Evolutionary conservation across 176 grass and related monocot genomes (phyloP).

Genomic region (Thinopyrum elongatum): DNA sequence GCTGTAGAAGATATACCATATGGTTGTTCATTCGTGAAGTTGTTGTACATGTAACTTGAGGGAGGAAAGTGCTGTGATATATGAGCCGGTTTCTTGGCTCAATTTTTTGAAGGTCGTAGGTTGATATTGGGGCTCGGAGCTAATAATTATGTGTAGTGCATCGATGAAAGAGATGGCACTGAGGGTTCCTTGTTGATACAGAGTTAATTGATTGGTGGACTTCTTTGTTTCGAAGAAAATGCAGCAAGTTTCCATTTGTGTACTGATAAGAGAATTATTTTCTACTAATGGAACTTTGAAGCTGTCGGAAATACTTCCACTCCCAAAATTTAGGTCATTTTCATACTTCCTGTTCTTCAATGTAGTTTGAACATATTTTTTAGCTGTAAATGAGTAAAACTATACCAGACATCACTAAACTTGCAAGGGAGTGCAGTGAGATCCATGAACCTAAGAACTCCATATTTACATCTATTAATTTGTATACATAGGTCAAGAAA

Average conservation of each 20-base stretch:
- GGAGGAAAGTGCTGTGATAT: conserved; percentile 14
- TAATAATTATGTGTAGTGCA: neutral
- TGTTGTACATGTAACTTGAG: conserved; percentile 62
- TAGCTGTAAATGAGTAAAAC: neutral
- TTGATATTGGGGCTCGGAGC: neutral
- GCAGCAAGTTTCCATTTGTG: neutral
- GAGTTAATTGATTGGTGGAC: neutral
- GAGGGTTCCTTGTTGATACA: neutral
- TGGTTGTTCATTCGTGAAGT: conserved; percentile 20
- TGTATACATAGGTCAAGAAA: neutral
- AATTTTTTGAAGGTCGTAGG: neutral
- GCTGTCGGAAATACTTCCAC: neutral
- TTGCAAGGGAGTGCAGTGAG: neutral
- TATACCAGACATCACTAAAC: neutral
- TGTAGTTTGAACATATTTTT: neutral
- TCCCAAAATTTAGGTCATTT: neutral
- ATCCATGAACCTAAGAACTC: neutral
- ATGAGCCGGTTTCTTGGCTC: conserved; percentile 5
- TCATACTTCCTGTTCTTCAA: neutral
- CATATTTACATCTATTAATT: neutral
- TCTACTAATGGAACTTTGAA: neutral
- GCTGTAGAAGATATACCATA: conserved; percentile 41
- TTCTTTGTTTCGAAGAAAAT: neutral
- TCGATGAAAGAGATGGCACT: neutral
- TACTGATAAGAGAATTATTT: neutral